Conservation (phyloP, 2,329 filamentous ascomycete genomes). For the Graphilbum sp. region DNA sequence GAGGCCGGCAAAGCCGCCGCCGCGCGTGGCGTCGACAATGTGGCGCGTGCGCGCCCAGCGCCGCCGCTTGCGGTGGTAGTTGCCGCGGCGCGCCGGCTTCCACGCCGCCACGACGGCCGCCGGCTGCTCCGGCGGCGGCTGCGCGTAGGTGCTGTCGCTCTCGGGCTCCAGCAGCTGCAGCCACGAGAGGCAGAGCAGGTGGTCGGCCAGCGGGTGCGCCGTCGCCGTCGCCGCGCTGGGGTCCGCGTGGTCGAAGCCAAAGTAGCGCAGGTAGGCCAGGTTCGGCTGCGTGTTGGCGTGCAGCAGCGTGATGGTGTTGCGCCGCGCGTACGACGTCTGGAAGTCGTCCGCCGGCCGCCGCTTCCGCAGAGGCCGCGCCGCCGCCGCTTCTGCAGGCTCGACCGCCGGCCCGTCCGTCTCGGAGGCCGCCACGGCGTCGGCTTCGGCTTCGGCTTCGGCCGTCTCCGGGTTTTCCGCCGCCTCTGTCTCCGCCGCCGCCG, state of each 20-base stretch:
- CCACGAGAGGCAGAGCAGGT: conserved; percentile 79
- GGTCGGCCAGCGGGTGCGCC: conserved; percentile 64
- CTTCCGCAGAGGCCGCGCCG: not conserved
- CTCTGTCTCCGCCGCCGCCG: not conserved
- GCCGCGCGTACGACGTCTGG: conserved; percentile 47
- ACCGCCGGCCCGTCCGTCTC: no score
- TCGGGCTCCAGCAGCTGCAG: conserved; percentile 71
- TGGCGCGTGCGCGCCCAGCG: conserved; percentile 59
- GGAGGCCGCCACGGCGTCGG: no score
- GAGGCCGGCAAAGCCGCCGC: conserved; percentile 68
- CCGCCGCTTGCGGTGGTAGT: conserved; percentile 77
- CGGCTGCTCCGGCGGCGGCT: conserved; percentile 42
- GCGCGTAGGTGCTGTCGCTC: conserved; percentile 56
- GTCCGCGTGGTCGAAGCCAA: conserved; percentile 60
- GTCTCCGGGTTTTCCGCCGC: no score
- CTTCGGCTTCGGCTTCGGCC: no score
- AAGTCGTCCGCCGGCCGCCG: conserved; percentile 22
- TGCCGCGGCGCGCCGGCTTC: conserved; percentile 70
- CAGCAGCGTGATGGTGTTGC: conserved; percentile 66
- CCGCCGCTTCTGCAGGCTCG: not conserved
- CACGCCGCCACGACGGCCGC: conserved; percentile 47
- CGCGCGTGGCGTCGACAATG: conserved; percentile 58
- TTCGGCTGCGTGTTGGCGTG: conserved; percentile 79
- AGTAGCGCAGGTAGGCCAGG: conserved; percentile 74
- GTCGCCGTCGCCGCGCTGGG: conserved; percentile 35